These are phyloP conservation scores for Rossbeevera mucosa DNA, from an alignment of 768 basidiomycete species.

Conservation along the genomic window DNA sequence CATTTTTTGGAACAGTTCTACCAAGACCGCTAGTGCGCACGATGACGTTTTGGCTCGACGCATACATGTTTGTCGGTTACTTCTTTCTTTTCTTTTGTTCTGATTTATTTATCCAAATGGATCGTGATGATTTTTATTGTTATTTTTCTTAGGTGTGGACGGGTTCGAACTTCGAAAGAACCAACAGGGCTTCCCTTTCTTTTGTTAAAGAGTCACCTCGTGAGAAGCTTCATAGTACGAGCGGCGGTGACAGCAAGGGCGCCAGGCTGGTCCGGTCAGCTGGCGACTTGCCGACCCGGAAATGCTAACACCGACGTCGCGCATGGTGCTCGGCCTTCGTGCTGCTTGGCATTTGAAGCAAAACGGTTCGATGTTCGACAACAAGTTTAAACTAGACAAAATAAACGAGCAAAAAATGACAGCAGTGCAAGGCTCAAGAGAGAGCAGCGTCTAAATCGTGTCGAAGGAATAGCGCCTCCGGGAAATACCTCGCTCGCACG, in stretches of 20 bases:
- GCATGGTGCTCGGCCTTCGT: too few relatives aligned
- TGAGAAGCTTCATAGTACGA: neutral
- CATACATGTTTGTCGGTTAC: conserved; percentile 17
- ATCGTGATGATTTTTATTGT: conserved; percentile 4
- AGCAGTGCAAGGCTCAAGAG: conserved; percentile 8
- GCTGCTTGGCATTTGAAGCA: neutral
- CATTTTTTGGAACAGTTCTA: conserved; percentile 16
- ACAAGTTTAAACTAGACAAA: neutral
- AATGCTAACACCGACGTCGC: too few relatives aligned
- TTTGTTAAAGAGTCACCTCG: neutral
- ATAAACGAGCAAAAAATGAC: neutral
- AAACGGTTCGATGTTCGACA: neutral
- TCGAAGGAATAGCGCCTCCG: conserved; percentile 51
- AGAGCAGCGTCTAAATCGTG: conserved; percentile 46
- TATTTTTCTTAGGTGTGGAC: neutral
- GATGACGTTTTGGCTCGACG: conserved; percentile 12
- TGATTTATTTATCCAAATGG: conserved; percentile 15
- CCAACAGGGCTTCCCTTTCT: neutral
- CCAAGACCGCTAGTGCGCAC: conserved; percentile 21
- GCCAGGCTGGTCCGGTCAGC: too few relatives aligned
- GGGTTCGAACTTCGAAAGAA: neutral
- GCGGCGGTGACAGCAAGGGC: neutral
- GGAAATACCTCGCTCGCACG: conserved; percentile 79
- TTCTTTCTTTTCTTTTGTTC: neutral
- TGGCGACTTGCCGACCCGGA: too few relatives aligned